Evolutionary conservation across 345 rosid species (phyloP).

Genomic region (Lepidium africanum): DNA sequence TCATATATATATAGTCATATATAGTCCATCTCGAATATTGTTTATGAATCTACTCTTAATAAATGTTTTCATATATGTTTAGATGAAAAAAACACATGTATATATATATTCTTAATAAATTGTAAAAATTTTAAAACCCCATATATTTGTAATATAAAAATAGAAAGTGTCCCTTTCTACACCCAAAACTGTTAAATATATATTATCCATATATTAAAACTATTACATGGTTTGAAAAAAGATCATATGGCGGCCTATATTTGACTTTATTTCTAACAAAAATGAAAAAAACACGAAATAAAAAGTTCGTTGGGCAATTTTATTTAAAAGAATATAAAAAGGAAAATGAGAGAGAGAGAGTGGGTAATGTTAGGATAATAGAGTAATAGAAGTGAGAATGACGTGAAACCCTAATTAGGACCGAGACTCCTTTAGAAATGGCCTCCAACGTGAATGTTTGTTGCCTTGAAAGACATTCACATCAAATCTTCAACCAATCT

Average conservation of each 20-base stretch:
- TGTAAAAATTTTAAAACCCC: not conserved
- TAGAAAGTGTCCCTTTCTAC: not conserved
- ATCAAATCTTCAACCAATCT: slow-evolving; percentile 40
- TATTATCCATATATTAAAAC: not conserved
- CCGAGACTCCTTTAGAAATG: slow-evolving; percentile 40
- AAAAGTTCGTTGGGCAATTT: not conserved
- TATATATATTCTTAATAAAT: no score
- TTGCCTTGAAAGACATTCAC: slow-evolving; percentile 52
- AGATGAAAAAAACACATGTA: no score
- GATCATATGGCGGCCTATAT: slow-evolving; percentile 7
- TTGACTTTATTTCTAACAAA: slow-evolving; percentile 11
- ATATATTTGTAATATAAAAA: not conserved
- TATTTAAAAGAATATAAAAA: not conserved
- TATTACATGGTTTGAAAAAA: not conserved
- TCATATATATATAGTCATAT: no score
- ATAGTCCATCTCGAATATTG: no score
- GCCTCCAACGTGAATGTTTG: slow-evolving; percentile 66
- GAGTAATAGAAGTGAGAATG: slow-evolving; percentile 10
- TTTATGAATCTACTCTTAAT: no score
- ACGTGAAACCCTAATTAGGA: slow-evolving; percentile 36
- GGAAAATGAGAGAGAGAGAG: not conserved
- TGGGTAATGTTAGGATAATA: slow-evolving; percentile 26
- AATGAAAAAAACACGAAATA: not conserved
- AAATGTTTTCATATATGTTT: no score
- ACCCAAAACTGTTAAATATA: not conserved